Percentiles rank a stretch among this genome's conserved stretches.
Conservation (phyloP, 495 filamentous ascomycete genomes). For the Neurospora intermedia region DNA sequence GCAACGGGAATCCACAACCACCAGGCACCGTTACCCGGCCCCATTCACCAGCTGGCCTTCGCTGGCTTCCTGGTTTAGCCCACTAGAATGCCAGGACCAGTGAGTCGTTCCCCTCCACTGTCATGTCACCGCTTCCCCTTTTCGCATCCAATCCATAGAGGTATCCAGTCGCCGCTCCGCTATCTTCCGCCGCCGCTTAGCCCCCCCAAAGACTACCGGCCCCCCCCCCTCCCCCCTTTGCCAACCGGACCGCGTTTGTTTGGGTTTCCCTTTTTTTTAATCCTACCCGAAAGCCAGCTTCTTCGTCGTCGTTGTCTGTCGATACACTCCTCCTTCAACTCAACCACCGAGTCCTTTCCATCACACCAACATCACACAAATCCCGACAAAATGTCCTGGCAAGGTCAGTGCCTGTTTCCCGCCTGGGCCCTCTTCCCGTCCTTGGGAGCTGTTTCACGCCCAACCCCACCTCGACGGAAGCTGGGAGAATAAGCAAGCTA, state of each 20-base stretch:
- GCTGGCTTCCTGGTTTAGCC: not conserved
- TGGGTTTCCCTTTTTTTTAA: not conserved
- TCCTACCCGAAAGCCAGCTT: not conserved
- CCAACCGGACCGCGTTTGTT: not conserved
- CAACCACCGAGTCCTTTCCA: not conserved
- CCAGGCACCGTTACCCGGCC: not conserved
- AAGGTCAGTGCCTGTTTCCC: conserved; percentile 29
- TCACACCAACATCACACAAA: conserved; percentile 5
- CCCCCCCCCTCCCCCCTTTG: not conserved
- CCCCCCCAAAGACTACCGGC: not conserved
- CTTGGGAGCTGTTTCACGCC: not conserved
- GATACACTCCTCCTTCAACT: not conserved
- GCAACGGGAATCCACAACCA: not conserved
- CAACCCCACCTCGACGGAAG: conserved; percentile 26
- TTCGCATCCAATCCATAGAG: not conserved
- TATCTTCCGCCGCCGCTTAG: not conserved
- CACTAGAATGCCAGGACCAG: not conserved
- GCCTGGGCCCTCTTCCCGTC: not conserved
- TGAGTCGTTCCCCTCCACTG: not conserved
- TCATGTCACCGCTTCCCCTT: not conserved
- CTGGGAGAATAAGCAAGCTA: conserved; percentile 21
- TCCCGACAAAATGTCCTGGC: conserved; percentile 45
- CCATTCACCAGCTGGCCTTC: not conserved
- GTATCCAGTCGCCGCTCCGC: not conserved
- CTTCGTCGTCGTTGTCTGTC: not conserved